A percentile compares a stretch with the other conserved stretches of the same genome.
phyloP scores from a whole-genome alignment of 2,329 filamentous ascomycete genomes.

The Trichoderma pleuroti region DNA sequence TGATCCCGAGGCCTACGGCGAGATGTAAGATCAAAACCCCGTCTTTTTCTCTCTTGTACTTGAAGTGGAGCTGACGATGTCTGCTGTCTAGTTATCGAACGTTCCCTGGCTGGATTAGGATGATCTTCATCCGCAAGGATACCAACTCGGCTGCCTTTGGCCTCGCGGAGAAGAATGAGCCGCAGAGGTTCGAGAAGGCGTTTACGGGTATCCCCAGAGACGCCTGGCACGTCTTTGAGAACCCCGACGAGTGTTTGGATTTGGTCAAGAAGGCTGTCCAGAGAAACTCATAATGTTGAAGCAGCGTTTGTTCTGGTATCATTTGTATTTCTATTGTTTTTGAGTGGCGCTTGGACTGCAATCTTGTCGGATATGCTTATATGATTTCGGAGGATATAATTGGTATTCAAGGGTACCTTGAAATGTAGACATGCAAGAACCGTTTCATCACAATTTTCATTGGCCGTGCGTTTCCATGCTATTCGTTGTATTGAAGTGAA shows the following conservation, averaged over 20 bases:
- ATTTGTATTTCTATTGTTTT: neutral
- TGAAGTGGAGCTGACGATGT: neutral
- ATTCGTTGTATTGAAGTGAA: neutral
- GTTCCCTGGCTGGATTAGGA: conserved; percentile 71
- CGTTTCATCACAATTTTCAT: neutral
- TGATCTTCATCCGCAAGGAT: conserved; percentile 84
- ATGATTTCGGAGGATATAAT: neutral
- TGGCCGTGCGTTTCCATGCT: neutral
- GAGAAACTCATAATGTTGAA: neutral
- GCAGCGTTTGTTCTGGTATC: neutral
- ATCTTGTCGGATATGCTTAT: neutral
- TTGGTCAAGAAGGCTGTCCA: conserved; percentile 30
- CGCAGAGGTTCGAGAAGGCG: conserved; percentile 74
- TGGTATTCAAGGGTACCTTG: neutral
- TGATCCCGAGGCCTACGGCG: conserved; percentile 86
- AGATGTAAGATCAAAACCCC: conserved; percentile 55
- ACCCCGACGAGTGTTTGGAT: conserved; percentile 60
- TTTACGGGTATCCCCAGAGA: conserved; percentile 69
- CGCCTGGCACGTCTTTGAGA: conserved; percentile 79
- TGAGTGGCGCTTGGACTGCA: neutral
- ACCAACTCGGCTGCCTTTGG: conserved; percentile 66
- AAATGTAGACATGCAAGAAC: neutral
- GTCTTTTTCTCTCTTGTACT: neutral
- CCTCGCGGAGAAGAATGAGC: conserved; percentile 70
- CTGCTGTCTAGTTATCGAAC: conserved; percentile 49